A percentile compares a stretch with the other conserved stretches of the same genome.
Evolutionary conservation across 768 basidiomycete species (phyloP).

Genomic region (Rhizopogon vesiculosus): DNA sequence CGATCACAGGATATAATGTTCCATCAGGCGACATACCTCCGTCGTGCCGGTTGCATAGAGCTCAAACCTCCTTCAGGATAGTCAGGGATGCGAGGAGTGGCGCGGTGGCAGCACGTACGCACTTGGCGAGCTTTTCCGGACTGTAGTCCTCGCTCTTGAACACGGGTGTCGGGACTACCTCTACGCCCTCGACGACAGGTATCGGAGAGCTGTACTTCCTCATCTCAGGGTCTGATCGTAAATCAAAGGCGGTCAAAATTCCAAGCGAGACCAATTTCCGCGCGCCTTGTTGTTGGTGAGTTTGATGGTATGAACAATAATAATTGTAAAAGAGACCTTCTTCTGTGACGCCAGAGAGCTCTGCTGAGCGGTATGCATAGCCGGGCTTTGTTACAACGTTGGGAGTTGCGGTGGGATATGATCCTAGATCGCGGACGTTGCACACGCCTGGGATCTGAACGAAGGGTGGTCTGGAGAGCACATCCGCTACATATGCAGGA

Average conservation of each 20-base stretch:
- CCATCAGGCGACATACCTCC: slow-evolving; percentile 41
- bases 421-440: slow-evolving; percentile 72
- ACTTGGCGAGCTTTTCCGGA: slow-evolving; percentile 82
- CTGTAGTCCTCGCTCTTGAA: slow-evolving; percentile 72
- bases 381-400: slow-evolving; percentile 53
- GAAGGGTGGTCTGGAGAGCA: slow-evolving; percentile 69
- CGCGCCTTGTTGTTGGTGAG: slow-evolving; percentile 41
- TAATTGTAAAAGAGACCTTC: slow-evolving; percentile 43
- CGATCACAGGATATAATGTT: neutral
- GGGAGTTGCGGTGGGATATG: slow-evolving; percentile 45
- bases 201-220: slow-evolving; percentile 63
- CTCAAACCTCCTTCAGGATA: slow-evolving; percentile 34
- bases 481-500: slow-evolving; percentile 54
- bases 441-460: slow-evolving; percentile 66
- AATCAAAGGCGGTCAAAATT: slow-evolving; percentile 66
- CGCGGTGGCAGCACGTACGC: slow-evolving; percentile 39
- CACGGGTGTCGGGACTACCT: slow-evolving; percentile 59
- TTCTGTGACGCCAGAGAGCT: slow-evolving; percentile 64
- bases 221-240: slow-evolving; percentile 79
- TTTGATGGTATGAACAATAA: neutral
- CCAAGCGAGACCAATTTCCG: slow-evolving; percentile 54
- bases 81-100: neutral
- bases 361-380: slow-evolving; percentile 64
- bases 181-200: slow-evolving; percentile 60
- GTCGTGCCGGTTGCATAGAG: slow-evolving; percentile 78